Evolutionary conservation across 2,329 filamentous ascomycete species (phyloP), one percentile per base, ranked within the genome.

Genomic region (Claviceps pusilla): DNA sequence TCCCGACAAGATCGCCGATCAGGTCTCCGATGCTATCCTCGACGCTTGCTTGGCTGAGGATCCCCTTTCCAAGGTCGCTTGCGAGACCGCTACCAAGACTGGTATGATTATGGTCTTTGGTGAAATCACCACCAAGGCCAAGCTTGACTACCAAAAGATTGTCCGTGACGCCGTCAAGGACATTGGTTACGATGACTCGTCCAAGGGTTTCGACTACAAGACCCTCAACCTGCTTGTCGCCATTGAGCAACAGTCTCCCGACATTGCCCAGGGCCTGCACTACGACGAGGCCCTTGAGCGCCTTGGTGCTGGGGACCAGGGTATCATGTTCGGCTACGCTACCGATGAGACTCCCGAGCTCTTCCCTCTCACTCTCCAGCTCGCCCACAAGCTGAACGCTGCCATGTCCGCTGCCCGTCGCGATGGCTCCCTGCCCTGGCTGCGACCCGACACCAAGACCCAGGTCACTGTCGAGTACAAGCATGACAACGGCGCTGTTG

Each of bases 241-340:
- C 75, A 96, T 98, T 73, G 93, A 98, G 84, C 83, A 98, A 78
- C 93, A 98, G 77, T 97, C 91, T 57, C 87, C 91, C 67, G 93
- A 98, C 74, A 98, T 98, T 68, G 93, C 93, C 64, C 93, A 97
- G 78, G 93, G 93, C 80, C 88, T 98, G 55, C 89, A 97, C 80
- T 95, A 95, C 73, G 93, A 98, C 62, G 82, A 96, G 79, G 89
- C 89, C 63, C 86, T 98, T 51, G 93, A 98, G 83, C 85, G 95
- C 76, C 85, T 98, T 61, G 93, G 93, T 74, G 93, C 93, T 59
- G 93, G 93, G 86, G 93, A 98, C 76, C 93, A 98, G 80, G 93
- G 93, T 80, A 96, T 98, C 80, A 98, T 98, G 93, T 98, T 98
- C 75, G 93, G 93, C 67, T 98, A 98, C 81, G 93, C 93, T 73